Base-by-base conservation (phyloP, 768 basidiomycete species). In the Amanita jacksonii region DNA sequence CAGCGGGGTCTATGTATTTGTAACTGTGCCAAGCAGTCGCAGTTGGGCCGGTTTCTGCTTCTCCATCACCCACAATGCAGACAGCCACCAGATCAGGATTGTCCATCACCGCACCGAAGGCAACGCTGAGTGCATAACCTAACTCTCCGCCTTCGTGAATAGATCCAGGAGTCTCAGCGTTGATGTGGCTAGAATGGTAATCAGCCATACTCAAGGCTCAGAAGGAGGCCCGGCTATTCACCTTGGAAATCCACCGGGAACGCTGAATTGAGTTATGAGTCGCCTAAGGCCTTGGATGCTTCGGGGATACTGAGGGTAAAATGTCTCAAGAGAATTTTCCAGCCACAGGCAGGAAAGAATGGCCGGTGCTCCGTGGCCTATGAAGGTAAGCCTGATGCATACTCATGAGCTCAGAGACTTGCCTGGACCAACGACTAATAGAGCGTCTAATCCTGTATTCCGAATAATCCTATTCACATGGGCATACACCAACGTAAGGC, bases 61-160 rank as follows among this genome's bases (percentile, higher is more conserved):
- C 90, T 22, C 89, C 90, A 49, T 92, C 89, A 18, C 90, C 90
- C n/a, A 94, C 65, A 24, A 93, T 70, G 48, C 84, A 87, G 38
- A 80, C 72, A 15, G 83, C 77, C 52, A 93, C 74, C 13, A 90
- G 77, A 55, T 92, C 72, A 6, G 89, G 90, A 50, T 87, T 82
- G 59, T 96, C 91, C 85, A 94, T 90, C 52, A 87, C 79, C 19
- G 85, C 81, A 27, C 91, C 91, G 55, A 87, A 93, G 1, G 87
- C 73, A 7, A 89, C 89, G 32, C 80, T 73, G 28, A 92, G 76
- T 3, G 88, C 88, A 51, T 93, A 94, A 6, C 91, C 90, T 10
- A 93, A 73, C 59, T 93, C 91, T 22, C 82, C 84, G 43, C 91
- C 91, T 63, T 96, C 91, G 53, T 96, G 91, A 49, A 96, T 93